These are phyloP conservation scores for Gossypium lobatum DNA, from an alignment of 441 rosid species.

Conservation along the genomic window DNA sequence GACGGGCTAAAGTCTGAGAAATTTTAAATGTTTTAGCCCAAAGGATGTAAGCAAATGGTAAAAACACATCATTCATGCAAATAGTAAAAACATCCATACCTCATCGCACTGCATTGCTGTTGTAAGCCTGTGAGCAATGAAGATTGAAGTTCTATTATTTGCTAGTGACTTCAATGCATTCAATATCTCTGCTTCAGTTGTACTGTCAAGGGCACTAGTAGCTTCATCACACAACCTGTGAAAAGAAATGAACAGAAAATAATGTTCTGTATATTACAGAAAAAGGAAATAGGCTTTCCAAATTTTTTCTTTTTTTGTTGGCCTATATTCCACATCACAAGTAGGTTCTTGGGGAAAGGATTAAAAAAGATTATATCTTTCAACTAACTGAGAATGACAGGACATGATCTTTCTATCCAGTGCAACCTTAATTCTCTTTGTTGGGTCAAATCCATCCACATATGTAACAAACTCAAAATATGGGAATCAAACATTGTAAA, in stretches of 20 bases:
- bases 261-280: not conserved
- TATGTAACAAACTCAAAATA: conserved; percentile 3
- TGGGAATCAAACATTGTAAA: conserved; percentile 1
- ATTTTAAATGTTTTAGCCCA: not conserved
- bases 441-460: not conserved
- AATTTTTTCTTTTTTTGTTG: not conserved
- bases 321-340: not conserved
- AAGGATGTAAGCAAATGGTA: not conserved
- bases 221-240: conserved; percentile 97
- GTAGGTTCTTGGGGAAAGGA: not conserved
- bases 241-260: conserved; percentile 18
- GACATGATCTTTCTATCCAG: conserved; percentile 13
- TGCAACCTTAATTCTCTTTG: not conserved
- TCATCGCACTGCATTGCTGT: conserved; percentile 99
- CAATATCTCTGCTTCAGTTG: conserved; percentile 97
- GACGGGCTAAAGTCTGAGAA: not conserved
- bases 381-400: not conserved
- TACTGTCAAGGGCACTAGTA: conserved; percentile 97
- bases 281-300: not conserved
- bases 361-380: not conserved
- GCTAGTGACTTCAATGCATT: conserved; percentile 80
- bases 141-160: conserved; percentile 78
- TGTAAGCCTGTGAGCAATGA: conserved; percentile 95
- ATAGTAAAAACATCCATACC: conserved; percentile 33
- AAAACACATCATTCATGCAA: not conserved